Conservation (phyloP, 2,329 filamentous ascomycete genomes). For the Neoscytalidium dimidiatum region DNA sequence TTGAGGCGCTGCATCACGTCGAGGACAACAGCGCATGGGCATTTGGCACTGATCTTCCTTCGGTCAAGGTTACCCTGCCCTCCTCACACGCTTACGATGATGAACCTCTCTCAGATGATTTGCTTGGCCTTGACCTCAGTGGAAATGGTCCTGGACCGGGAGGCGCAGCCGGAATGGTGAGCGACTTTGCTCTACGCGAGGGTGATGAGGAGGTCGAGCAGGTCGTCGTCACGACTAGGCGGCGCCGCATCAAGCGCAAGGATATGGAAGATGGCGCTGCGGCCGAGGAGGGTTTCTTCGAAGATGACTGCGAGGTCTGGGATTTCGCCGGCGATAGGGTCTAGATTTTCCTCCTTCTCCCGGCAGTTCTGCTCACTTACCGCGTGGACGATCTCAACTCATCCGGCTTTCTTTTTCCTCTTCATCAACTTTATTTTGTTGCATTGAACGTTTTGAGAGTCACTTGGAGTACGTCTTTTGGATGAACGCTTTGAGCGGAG, state of each 20-base stretch:
- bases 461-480: neutral
- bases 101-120: constrained; percentile 33
- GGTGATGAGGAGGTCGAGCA: constrained; percentile 67
- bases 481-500: neutral
- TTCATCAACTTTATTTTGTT: neutral
- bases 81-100: constrained; percentile 37
- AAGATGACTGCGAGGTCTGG: constrained; percentile 88
- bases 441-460: neutral
- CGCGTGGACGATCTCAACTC: neutral
- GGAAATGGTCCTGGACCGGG: constrained; percentile 28
- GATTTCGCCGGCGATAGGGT: constrained; percentile 73
- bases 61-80: constrained; percentile 36
- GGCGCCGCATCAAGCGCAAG: constrained; percentile 58
- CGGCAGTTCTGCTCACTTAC: neutral
- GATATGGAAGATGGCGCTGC: constrained; percentile 49
- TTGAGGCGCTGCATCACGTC: constrained; percentile 29
- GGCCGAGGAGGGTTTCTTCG: constrained; percentile 76
- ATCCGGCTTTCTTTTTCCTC: neutral
- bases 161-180: constrained; percentile 42
- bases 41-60: constrained; percentile 47
- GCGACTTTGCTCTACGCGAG: constrained; percentile 51
- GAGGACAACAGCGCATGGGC: constrained; percentile 49
- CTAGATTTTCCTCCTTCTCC: constrained; percentile 23
- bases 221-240: constrained; percentile 78
- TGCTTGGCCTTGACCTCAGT: constrained; percentile 46